Conservation (phyloP, 208 protist genomes). For the Acanthamoeba castellanii region DNA sequence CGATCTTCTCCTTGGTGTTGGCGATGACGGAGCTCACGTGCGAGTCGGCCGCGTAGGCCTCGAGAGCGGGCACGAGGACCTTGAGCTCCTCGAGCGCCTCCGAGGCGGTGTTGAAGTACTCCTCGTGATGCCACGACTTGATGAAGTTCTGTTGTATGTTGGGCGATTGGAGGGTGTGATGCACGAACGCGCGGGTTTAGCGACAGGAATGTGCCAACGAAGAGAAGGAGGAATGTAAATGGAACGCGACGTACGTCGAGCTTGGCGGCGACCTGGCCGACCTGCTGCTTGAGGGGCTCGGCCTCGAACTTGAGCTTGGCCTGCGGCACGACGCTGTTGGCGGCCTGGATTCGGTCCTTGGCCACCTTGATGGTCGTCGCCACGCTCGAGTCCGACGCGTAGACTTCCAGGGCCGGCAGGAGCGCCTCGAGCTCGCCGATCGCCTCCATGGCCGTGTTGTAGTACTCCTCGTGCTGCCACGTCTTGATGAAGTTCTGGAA, state of each 20-base stretch:
- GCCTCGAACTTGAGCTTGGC: slow-evolving; percentile 64
- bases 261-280: background rate
- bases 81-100: slow-evolving; percentile 43
- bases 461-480: slow-evolving; percentile 72
- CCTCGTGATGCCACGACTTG: slow-evolving; percentile 63
- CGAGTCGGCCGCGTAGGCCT: slow-evolving; percentile 35
- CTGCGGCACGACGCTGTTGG: slow-evolving; percentile 54
- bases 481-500: slow-evolving; percentile 71
- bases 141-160: slow-evolving; percentile 63
- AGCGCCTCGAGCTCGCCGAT: slow-evolving; percentile 47
- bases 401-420: slow-evolving; percentile 48
- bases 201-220: no score
- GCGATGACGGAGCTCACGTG: background rate
- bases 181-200: no score
- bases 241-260: background rate
- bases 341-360: slow-evolving; percentile 28
- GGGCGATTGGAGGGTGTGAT: no score
- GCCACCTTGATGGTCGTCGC: slow-evolving; percentile 37
- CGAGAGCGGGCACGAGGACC: slow-evolving; percentile 6
- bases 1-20: slow-evolving; percentile 11
- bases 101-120: slow-evolving; percentile 48
- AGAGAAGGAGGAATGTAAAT: no score
- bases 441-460: slow-evolving; percentile 59
- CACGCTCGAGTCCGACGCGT: background rate
- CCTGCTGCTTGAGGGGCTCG: slow-evolving; percentile 37